phyloP scores from a whole-genome alignment of 176 grass and related monocot species.

The Musa troglodytarum region DNA sequence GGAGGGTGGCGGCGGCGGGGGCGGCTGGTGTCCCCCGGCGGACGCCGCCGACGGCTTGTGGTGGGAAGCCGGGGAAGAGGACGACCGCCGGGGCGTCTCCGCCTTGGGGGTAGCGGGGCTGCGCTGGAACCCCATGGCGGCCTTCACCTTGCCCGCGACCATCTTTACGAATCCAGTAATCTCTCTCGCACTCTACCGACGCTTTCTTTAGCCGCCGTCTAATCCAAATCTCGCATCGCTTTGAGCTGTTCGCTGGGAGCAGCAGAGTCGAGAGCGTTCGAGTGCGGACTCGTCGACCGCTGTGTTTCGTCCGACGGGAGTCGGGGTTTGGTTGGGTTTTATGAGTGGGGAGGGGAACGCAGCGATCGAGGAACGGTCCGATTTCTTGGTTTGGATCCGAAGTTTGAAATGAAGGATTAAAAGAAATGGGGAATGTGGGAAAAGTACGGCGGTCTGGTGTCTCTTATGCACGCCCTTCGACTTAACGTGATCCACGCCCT shows the following conservation, averaged over 20 bases:
- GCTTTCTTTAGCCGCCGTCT: background rate
- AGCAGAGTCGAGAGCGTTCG: too few species aligned
- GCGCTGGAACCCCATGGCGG: conserved; percentile 82
- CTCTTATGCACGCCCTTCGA: too few species aligned
- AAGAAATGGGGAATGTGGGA: background rate
- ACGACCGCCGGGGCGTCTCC: background rate
- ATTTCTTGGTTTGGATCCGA: background rate
- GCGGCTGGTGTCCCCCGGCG: conserved; percentile 8
- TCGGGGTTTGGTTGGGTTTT: background rate
- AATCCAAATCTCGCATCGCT: background rate
- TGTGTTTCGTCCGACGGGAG: background rate
- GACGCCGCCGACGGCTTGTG: conserved; percentile 20
- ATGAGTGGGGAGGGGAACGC: background rate
- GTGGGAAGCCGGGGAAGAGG: conserved; percentile 17
- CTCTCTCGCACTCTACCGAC: too few species aligned
- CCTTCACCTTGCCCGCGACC: conserved; percentile 92
- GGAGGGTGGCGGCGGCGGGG: background rate
- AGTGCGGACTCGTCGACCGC: background rate
- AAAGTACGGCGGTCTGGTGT: background rate
- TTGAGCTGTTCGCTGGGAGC: background rate
- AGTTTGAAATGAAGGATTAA: background rate
- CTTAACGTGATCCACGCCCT: too few species aligned
- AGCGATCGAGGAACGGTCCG: conserved; percentile 1
- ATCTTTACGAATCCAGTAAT: conserved; percentile 1
- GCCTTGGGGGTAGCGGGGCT: conserved; percentile 37